Evolutionary conservation across 169 alveolate genomes (phyloP).

Genomic region (Babesia microti): DNA sequence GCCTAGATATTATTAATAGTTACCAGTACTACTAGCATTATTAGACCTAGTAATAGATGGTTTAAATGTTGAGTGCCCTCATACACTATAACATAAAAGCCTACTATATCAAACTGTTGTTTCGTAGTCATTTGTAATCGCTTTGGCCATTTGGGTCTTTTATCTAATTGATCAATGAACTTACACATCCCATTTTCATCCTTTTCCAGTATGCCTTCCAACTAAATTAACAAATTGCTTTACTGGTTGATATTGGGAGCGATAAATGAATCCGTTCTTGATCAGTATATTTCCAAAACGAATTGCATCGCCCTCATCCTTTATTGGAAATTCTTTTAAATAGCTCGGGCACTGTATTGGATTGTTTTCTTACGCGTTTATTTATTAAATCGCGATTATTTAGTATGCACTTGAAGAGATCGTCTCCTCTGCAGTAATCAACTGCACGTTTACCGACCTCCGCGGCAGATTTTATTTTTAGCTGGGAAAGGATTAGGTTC

Average conservation of each 20-base stretch:
- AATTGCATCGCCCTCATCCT: slow-evolving; percentile 34
- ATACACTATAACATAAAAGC: slow-evolving; percentile 65
- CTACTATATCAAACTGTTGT: slow-evolving; percentile 64
- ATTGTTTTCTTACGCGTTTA: slow-evolving; percentile 6
- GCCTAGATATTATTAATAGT: slow-evolving; percentile 22
- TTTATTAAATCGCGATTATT: slow-evolving; percentile 44
- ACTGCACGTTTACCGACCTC: slow-evolving; percentile 75
- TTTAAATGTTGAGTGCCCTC: slow-evolving; percentile 67
- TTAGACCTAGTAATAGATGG: slow-evolving; percentile 48
- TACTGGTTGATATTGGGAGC: slow-evolving; percentile 66
- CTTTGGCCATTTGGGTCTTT: slow-evolving; percentile 74
- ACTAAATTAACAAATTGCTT: slow-evolving; percentile 8
- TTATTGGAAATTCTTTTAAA: slow-evolving; percentile 17
- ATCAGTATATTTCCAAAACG: slow-evolving; percentile 41
- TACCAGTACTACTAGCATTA: slow-evolving; percentile 62
- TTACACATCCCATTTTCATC: slow-evolving; percentile 52
- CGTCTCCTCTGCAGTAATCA: slow-evolving; percentile 71
- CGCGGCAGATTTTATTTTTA: slow-evolving; percentile 45
- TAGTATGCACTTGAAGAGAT: slow-evolving; percentile 50
- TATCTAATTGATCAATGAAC: slow-evolving; percentile 15
- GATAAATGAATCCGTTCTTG: slow-evolving; percentile 54
- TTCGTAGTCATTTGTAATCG: slow-evolving; percentile 62
- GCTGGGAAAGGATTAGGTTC: slow-evolving; percentile 36
- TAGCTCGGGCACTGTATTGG: slow-evolving; percentile 42
- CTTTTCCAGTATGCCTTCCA: slow-evolving; percentile 52